Percentiles rank a stretch among this genome's conserved stretches.
These are phyloP conservation scores for Hirsutella thompsonii DNA, from an alignment of 2,329 filamentous ascomycete species.

Conservation along the genomic window DNA sequence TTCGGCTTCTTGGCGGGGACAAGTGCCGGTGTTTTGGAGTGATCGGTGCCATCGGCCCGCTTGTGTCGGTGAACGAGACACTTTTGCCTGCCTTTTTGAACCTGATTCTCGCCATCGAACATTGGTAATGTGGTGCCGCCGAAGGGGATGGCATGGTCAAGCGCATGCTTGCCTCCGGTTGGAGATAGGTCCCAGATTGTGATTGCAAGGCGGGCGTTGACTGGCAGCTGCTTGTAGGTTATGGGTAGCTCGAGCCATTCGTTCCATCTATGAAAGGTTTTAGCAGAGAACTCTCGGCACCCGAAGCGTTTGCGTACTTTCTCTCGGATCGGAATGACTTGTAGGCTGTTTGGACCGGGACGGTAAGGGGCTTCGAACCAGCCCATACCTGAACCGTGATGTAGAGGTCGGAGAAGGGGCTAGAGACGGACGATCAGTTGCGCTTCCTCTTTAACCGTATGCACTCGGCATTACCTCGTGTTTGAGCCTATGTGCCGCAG, in stretches of 20 bases:
- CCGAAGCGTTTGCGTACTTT: slow-evolving; percentile 26
- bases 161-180: slow-evolving; percentile 53
- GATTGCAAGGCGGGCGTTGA: slow-evolving; percentile 74
- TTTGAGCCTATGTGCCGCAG: slow-evolving; percentile 82
- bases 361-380: slow-evolving; percentile 86
- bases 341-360: slow-evolving; percentile 85
- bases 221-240: slow-evolving; percentile 67
- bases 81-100: slow-evolving; percentile 86
- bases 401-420: slow-evolving; percentile 77
- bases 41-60: slow-evolving; percentile 72
- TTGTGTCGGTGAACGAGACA: slow-evolving; percentile 74
- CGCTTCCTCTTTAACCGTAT: no score
- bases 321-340: slow-evolving; percentile 71
- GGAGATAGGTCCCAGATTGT: slow-evolving; percentile 93
- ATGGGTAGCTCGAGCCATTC: slow-evolving; percentile 91
- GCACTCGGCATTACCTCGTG: slow-evolving; percentile 38
- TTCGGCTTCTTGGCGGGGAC: slow-evolving; percentile 42
- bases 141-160: slow-evolving; percentile 76
- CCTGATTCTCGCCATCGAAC: slow-evolving; percentile 86
- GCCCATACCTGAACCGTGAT: slow-evolving; percentile 91
- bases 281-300: not conserved
- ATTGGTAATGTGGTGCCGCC: slow-evolving; percentile 83
- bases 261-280: slow-evolving; percentile 54
- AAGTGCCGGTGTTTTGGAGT: slow-evolving; percentile 62
- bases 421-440: slow-evolving; percentile 17